Evolutionary conservation across 805 yeast species (phyloP).

Genomic region (Jamesozyma hellenica): DNA sequence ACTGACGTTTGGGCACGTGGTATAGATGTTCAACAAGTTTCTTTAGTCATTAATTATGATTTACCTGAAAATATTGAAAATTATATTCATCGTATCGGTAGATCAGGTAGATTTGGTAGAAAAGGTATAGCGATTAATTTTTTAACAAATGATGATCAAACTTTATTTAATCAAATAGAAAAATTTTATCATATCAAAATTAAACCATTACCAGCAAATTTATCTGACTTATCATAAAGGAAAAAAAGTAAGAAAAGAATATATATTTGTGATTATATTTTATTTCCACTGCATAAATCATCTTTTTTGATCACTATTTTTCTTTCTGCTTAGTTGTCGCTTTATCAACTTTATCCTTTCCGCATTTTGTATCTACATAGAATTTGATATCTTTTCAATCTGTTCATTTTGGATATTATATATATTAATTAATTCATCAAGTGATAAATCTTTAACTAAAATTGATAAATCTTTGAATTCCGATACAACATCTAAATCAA

Average conservation of each 20-base stretch:
- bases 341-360: too few relatives aligned
- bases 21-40: slow-evolving; percentile 95
- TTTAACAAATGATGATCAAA: slow-evolving; percentile 69
- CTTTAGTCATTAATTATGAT: slow-evolving; percentile 89
- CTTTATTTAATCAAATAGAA: slow-evolving; percentile 75
- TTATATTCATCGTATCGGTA: slow-evolving; percentile 95
- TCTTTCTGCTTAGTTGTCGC: too few relatives aligned
- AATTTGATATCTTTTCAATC: slow-evolving; percentile 14
- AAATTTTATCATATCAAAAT: slow-evolving; percentile 82
- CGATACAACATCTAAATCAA: slow-evolving; percentile 23
- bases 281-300: too few relatives aligned
- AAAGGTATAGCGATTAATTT: slow-evolving; percentile 97
- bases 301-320: background rate
- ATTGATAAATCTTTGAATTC: slow-evolving; percentile 15
- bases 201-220: slow-evolving; percentile 81
- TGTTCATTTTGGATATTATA: slow-evolving; percentile 24
- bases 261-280: background rate
- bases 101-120: slow-evolving; percentile 98
- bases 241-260: too few relatives aligned
- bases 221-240: slow-evolving; percentile 36
- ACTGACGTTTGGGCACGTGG: slow-evolving; percentile 97
- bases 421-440: slow-evolving; percentile 17
- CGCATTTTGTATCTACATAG: slow-evolving; percentile 6
- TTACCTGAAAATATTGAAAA: slow-evolving; percentile 83
- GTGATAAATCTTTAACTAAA: slow-evolving; percentile 9